These are phyloP conservation scores for Wickerhamomyces chaumierensis DNA, from an alignment of 805 yeast species.

Conservation along the genomic window DNA sequence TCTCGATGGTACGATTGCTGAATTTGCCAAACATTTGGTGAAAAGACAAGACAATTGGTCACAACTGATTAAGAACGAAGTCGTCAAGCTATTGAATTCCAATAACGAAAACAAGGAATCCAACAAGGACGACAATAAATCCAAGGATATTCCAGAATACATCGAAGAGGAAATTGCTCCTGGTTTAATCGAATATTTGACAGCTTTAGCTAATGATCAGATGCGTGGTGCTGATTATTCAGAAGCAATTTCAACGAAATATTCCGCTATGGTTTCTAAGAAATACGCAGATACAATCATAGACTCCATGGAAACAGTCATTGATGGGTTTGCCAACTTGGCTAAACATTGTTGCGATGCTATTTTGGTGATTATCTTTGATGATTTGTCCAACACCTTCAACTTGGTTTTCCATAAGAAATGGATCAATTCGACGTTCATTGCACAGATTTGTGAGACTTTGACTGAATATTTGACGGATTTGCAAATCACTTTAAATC, in stretches of 20 bases:
- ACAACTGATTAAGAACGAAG: constrained; percentile 41
- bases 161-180: constrained; percentile 41
- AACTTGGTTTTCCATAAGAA: constrained; percentile 49
- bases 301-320: constrained; percentile 45
- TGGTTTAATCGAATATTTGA: constrained; percentile 70
- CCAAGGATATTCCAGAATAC: constrained; percentile 23
- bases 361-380: constrained; percentile 49
- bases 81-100: constrained; percentile 22
- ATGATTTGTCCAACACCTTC: constrained; percentile 57
- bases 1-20: constrained; percentile 64
- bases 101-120: constrained; percentile 15
- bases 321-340: constrained; percentile 70
- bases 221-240: constrained; percentile 57
- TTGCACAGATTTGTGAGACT: constrained; percentile 58
- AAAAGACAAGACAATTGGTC: constrained; percentile 57
- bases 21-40: constrained; percentile 51
- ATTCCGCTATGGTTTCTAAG: constrained; percentile 55
- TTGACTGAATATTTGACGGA: constrained; percentile 67
- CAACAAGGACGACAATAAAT: not conserved
- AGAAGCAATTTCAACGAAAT: constrained; percentile 58
- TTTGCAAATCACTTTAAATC: constrained; percentile 38
- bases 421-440: constrained; percentile 51
- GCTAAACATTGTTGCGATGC: constrained; percentile 53
- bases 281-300: constrained; percentile 51
- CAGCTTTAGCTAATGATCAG: constrained; percentile 81